Evolutionary conservation across 371 early-diverging fungal species (phyloP).

Genomic region (Rhizopus arrhizus): DNA sequence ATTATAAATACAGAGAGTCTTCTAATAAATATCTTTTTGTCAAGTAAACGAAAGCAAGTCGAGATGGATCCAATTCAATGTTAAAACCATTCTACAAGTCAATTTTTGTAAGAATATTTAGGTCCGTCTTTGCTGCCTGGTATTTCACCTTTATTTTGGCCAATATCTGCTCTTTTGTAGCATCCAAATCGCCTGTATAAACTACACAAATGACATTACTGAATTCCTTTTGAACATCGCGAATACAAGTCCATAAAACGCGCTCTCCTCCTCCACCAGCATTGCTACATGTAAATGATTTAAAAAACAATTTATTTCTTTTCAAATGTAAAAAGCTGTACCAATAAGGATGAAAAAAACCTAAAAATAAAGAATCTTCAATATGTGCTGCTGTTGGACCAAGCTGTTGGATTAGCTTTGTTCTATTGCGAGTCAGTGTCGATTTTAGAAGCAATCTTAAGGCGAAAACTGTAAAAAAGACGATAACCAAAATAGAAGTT

Average conservation of each 20-base stretch:
- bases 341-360: conserved; percentile 91
- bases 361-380: conserved; percentile 48
- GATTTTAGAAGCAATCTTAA: conserved; percentile 26
- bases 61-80: conserved; percentile 60
- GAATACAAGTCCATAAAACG: conserved; percentile 89
- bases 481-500: conserved; percentile 8
- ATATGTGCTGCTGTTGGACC: conserved; percentile 13
- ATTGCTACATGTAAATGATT: conserved; percentile 53
- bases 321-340: conserved; percentile 26
- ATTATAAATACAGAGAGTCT: conserved; percentile 27
- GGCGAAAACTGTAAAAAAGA: conserved; percentile 17
- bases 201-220: conserved; percentile 69
- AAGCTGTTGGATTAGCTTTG: conserved; percentile 30
- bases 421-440: conserved; percentile 21
- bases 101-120: background rate
- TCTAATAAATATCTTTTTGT: conserved; percentile 69
- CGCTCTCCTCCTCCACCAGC: conserved; percentile 96
- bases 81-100: conserved; percentile 68
- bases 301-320: background rate
- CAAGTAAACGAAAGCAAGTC: conserved; percentile 68
- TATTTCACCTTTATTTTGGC: conserved; percentile 60
- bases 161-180: conserved; percentile 56
- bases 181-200: conserved; percentile 76
- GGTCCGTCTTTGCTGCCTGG: background rate
- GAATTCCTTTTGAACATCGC: conserved; percentile 70